Base-by-base conservation (phyloP, 345 rosid species). In the Trapa incisa region DNA sequence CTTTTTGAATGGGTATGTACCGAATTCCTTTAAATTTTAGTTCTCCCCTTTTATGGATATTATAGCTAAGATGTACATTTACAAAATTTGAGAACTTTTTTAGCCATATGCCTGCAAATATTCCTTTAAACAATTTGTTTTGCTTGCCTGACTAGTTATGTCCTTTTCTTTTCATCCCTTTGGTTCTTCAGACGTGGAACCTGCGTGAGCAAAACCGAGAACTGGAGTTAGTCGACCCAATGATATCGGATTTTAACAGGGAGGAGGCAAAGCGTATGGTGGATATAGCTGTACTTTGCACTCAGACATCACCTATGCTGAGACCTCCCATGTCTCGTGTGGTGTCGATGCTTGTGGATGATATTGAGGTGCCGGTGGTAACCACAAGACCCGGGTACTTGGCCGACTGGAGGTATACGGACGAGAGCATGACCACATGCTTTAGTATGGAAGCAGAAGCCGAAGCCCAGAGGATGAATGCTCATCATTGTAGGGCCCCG, bases 301-400 rank as follows among this genome's bases (percentile, higher is more conserved):
- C 94, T 39, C 93, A 86, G 29, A 68, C 92, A 39, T 72, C 91
- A 58, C 86, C 85, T 42, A n/a, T 36, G 12, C 71, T 72, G 35
- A 72, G 94, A 68, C 92, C 92, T 66, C 54, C 84, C 16, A 84
- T 87, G 89, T 87, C 94, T 3, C 80, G 87, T 6, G 90, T 83
- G 1, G 77, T 84, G 47, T 85, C 85, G 4, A 84, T 90, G 96
- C 75, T 90, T 12, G 76, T 81, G 0, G 89, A 87, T 65, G 97
- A 90, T 73, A 73, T 76, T 16, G 92, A 83, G 75, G 86, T 87
- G 13, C 72, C 74, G 61, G 58, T 65, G 45, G 79, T 75, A 36
- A 69, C 74, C 37, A 54, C 72, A 1, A 80, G 72, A 73, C 87
- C 91, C 10, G 85, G 86, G 13, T 83, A 87, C 80, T 65, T 87